Conservation (phyloP, 177 flowering plant genomes). For the Vitis hybrid region DNA sequence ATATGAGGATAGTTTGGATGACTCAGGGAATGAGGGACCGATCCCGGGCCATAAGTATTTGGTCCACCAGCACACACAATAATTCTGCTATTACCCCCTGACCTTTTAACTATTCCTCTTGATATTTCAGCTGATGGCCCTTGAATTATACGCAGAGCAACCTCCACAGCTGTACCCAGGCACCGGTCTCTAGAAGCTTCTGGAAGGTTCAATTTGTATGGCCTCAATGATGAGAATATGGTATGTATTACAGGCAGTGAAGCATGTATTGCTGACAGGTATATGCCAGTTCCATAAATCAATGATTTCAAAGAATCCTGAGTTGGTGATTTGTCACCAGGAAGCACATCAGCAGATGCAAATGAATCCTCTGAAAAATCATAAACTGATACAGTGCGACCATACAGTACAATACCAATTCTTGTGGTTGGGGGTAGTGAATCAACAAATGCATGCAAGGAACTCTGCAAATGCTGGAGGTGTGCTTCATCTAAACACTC, state of each 20-base stretch:
- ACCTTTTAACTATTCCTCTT: conserved; percentile 67
- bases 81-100: conserved; percentile 82
- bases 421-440: conserved; percentile 78
- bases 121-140: conserved; percentile 90
- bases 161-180: conserved; percentile 89
- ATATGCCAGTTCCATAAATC: conserved; percentile 88
- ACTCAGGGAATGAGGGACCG: conserved; percentile 82
- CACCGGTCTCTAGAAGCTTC: conserved; percentile 93
- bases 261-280: conserved; percentile 86
- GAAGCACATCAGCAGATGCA: conserved; percentile 96
- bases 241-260: conserved; percentile 75
- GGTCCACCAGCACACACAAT: conserved; percentile 97
- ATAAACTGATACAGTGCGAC: conserved; percentile 85
- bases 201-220: conserved; percentile 60
- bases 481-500: conserved; percentile 93
- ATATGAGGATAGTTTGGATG: conserved; percentile 92
- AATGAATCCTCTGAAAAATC: conserved; percentile 84
- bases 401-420: conserved; percentile 78
- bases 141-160: conserved; percentile 84
- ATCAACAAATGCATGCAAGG: conserved; percentile 94
- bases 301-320: conserved; percentile 75
- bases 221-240: conserved; percentile 83
- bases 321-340: conserved; percentile 72
- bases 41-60: conserved; percentile 92
- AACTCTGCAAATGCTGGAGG: conserved; percentile 88